Percentiles rank a stretch among this genome's conserved stretches.
phyloP scores from a whole-genome alignment of 805 yeast species.

The Lipomyces yamanashiensis region DNA sequence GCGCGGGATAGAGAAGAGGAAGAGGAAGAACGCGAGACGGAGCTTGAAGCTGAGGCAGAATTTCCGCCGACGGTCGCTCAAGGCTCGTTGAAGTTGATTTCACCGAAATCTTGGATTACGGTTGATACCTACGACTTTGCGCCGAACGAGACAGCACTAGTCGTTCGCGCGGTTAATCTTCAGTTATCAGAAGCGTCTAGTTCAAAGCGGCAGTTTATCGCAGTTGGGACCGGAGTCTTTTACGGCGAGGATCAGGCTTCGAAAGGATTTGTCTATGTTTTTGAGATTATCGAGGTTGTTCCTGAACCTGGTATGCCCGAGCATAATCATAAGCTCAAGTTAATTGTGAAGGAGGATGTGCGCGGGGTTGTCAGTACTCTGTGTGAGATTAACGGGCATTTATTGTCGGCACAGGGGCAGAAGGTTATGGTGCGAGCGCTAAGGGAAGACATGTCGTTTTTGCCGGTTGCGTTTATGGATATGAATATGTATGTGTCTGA shows the following conservation, averaged over 20 bases:
- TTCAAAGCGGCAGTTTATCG: conserved; percentile 65
- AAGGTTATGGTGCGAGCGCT: conserved; percentile 77
- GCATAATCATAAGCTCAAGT: conserved; percentile 75
- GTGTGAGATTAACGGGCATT: conserved; percentile 80
- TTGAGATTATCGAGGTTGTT: conserved; percentile 77
- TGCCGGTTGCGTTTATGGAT: conserved; percentile 93
- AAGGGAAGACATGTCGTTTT: conserved; percentile 81
- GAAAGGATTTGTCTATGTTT: conserved; percentile 75
- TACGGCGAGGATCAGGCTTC: conserved; percentile 82
- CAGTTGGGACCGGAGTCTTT: conserved; percentile 76
- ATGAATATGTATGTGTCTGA: conserved; percentile 79
- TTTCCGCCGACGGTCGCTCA: conserved; percentile 56
- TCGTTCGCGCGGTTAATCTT: conserved; percentile 58
- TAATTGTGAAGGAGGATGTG: conserved; percentile 70
- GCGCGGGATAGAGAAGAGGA: conserved; percentile 61
- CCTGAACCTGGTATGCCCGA: conserved; percentile 91
- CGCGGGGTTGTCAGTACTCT: conserved; percentile 83
- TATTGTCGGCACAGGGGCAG: conserved; percentile 86
- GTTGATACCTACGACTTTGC: conserved; percentile 57
- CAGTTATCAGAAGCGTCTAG: conserved; percentile 47
- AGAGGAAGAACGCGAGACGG: conserved; percentile 68
- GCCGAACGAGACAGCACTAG: conserved; percentile 64
- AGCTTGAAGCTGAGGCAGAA: conserved; percentile 42
- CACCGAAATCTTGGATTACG: conserved; percentile 76
- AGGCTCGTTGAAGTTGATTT: conserved; percentile 66